Evolutionary conservation across 1,284 basidiomycete genomes (phyloP).

Genomic region (Vanrija humicola): DNA sequence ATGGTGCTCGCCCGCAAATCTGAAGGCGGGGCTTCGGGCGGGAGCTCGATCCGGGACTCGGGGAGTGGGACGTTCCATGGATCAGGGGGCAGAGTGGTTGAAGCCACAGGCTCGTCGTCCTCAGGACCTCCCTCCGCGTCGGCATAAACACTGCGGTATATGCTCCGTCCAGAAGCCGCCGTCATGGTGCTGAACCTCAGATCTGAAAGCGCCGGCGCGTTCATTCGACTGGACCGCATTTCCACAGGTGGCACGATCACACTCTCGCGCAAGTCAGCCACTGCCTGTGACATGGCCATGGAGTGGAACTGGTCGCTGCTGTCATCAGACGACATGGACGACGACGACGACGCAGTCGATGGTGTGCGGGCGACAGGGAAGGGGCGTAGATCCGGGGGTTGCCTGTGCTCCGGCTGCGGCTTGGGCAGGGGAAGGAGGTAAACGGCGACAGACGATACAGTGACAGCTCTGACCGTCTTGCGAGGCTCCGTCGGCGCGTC

Average conservation of each 20-base stretch:
- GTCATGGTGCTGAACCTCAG: slow-evolving; percentile 2
- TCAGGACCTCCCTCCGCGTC: slow-evolving; percentile 5
- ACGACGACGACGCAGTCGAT: not conserved
- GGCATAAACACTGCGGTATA: slow-evolving; percentile 34
- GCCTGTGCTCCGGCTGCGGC: not conserved
- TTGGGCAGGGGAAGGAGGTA: slow-evolving; percentile 23
- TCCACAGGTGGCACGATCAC: not conserved
- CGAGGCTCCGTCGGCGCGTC: slow-evolving; percentile 4
- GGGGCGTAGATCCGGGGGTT: not conserved
- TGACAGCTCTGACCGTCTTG: slow-evolving; percentile 23
- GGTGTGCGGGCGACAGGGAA: not conserved
- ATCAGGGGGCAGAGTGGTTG: too few species aligned
- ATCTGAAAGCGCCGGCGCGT: too few species aligned
- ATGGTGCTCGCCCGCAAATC: slow-evolving; percentile 10
- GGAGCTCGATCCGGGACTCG: too few species aligned
- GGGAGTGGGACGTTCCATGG: too few species aligned
- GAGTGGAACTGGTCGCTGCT: slow-evolving; percentile 28
- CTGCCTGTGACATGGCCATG: slow-evolving; percentile 52
- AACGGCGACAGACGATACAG: slow-evolving; percentile 23
- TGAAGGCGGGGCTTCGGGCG: not conserved
- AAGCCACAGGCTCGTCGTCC: too few species aligned
- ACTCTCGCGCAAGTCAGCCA: slow-evolving; percentile 50
- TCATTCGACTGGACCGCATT: too few species aligned
- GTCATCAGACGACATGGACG: not conserved
- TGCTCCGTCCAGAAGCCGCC: slow-evolving; percentile 22